Conservation (phyloP, 208 protist species). For the Zelonia costaricensis region DNA sequence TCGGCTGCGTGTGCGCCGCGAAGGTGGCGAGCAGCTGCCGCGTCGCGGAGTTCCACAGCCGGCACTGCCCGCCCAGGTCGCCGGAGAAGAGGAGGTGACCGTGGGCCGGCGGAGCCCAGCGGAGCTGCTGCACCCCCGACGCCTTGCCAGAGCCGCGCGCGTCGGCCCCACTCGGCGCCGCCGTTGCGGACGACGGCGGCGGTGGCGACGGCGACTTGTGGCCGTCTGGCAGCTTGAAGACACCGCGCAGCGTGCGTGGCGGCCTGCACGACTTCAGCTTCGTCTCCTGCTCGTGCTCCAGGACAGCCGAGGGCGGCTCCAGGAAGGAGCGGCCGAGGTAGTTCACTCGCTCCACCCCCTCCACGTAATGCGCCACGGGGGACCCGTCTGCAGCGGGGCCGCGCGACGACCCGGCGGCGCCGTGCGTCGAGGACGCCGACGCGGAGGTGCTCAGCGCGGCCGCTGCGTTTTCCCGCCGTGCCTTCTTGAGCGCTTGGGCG, state of each 20-base stretch:
- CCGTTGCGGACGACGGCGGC: background rate
- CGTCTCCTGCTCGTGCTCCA: conserved; percentile 32
- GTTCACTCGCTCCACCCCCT: conserved; percentile 53
- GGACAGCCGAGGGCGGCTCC: conserved; percentile 51
- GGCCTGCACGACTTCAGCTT: conserved; percentile 32
- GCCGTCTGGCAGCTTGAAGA: conserved; percentile 29
- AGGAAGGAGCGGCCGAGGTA: conserved; percentile 82
- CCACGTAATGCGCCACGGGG: conserved; percentile 31
- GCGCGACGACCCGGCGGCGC: conserved; percentile 7
- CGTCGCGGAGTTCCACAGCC: conserved; percentile 89
- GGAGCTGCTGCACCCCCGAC: conserved; percentile 85
- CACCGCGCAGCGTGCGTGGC: conserved; percentile 52
- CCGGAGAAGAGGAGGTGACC: conserved; percentile 95
- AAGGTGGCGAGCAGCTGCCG: conserved; percentile 91
- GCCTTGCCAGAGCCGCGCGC: background rate
- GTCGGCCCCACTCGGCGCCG: background rate
- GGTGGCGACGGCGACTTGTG: background rate
- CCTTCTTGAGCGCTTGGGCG: conserved; percentile 16
- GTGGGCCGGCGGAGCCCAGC: conserved; percentile 89
- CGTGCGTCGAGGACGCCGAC: background rate
- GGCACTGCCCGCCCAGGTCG: conserved; percentile 82
- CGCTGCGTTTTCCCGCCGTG: conserved; percentile 13
- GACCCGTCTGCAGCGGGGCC: conserved; percentile 8
- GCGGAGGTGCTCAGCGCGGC: conserved; percentile 10
- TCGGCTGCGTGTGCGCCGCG: conserved; percentile 87